phyloP scores from a whole-genome alignment of 495 filamentous ascomycete species.

The Penicillium malachiteum region DNA sequence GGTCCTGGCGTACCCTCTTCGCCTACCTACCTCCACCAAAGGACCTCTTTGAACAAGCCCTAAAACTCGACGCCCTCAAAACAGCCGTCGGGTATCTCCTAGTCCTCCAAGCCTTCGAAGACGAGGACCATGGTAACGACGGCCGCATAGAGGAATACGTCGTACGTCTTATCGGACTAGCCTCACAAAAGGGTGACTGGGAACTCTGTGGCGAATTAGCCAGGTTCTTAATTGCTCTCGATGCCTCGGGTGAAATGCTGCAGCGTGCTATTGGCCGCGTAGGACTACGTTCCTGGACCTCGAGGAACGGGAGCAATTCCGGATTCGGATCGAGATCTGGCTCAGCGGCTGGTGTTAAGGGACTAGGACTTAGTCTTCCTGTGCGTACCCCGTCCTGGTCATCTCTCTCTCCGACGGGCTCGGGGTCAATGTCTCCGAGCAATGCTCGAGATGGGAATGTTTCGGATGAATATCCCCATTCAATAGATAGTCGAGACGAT shows the following conservation, averaged over 20 bases:
- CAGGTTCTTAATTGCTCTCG: slow-evolving; percentile 87
- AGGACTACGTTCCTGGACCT: slow-evolving; percentile 33
- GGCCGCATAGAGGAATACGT: slow-evolving; percentile 63
- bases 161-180: slow-evolving; percentile 76
- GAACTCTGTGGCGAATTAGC: slow-evolving; percentile 95
- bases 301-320: slow-evolving; percentile 23
- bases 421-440: slow-evolving; percentile 31
- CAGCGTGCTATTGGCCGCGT: slow-evolving; percentile 74
- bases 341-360: slow-evolving; percentile 34
- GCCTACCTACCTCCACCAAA: slow-evolving; percentile 83
- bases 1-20: slow-evolving; percentile 93
- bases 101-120: slow-evolving; percentile 92
- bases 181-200: slow-evolving; percentile 87
- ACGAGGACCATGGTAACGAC: slow-evolving; percentile 67
- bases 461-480: slow-evolving; percentile 20
- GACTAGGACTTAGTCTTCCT: slow-evolving; percentile 38
- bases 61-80: slow-evolving; percentile 81
- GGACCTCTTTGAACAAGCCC: slow-evolving; percentile 86
- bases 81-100: slow-evolving; percentile 95
- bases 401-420: slow-evolving; percentile 34
- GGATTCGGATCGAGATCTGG: slow-evolving; percentile 24
- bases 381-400: slow-evolving; percentile 40
- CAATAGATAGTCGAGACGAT: slow-evolving; percentile 17
- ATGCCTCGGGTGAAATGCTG: slow-evolving; percentile 80
- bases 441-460: slow-evolving; percentile 19